Base-by-base conservation (phyloP, 1,284 basidiomycete species). In the Porogramme epimiltina region DNA sequence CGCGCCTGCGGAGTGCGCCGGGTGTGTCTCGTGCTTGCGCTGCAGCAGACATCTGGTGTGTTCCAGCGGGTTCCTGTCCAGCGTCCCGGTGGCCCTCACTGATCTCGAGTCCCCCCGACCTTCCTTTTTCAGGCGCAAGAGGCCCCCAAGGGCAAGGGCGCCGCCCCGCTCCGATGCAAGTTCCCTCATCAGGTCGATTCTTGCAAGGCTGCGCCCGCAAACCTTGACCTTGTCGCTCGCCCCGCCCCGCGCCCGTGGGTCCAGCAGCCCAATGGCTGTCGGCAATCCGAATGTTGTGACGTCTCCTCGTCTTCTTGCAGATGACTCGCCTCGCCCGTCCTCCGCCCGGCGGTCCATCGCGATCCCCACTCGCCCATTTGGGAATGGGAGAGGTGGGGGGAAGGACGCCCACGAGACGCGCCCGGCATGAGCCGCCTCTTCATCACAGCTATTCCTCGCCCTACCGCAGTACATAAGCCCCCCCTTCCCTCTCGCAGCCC, bases 211-310 rank as follows among this genome's bases (percentile, higher is more conserved):
- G 40, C 22, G 40, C 50, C 20, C 23, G 24, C 49, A 39, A 51
- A 51, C 43, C 49, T 47, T 46, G 47, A 37, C 18, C 24, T 45
- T 38, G 22, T 24, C 28, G 28, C 28, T 31, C 8, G 8, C n/a
- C n/a, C n/a, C n/a, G n/a, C n/a, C n/a, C n/a, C 28, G 8, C 28
- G 28, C 28, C 13, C 28, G 28, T 31, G 8, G 6, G 28, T 31
- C 13, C 28, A 13, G 13, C 8, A 31, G 28, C 28, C 28, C 36
- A 37, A 23, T 28, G 42, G 51, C 51, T 40, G 42, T 55, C 57
- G 54, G 57, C 54, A 47, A 34, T 42, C 43, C 57, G 42, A 42
- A 51, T 19, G 54, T 54, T 55, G 50, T 55, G 57, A 55, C 52
- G 19, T 41, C 39, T 40, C 52, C 42, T 51, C 44, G 31, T n/a